A percentile compares a stretch with the other conserved stretches of the same genome.
Conservation (phyloP, 108 stramenopile species). For the Pseudonitzschia multistriata region DNA sequence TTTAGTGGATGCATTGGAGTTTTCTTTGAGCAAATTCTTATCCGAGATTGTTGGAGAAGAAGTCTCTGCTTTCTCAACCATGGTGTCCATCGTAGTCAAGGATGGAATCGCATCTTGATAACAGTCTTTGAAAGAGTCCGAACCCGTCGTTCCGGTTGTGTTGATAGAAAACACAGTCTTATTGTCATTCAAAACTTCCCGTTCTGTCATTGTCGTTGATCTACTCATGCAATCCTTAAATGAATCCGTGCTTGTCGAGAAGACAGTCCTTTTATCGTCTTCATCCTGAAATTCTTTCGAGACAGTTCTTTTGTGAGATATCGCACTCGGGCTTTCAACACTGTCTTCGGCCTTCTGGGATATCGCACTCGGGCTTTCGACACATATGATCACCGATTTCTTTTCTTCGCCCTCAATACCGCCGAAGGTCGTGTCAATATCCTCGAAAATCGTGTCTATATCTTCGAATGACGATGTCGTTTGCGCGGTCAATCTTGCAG, state of each 20-base stretch:
- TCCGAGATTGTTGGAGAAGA: not conserved
- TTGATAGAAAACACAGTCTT: not conserved
- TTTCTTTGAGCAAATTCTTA: not conserved
- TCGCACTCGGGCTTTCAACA: not conserved
- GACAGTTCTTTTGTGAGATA: too few relatives aligned
- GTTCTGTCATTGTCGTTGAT: too few relatives aligned
- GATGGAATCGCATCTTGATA: constrained; percentile 10
- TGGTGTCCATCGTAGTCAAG: not conserved
- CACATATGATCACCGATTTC: not conserved
- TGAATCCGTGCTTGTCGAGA: not conserved
- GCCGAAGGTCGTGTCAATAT: not conserved
- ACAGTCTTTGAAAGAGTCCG: not conserved
- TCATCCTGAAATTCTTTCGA: too few relatives aligned
- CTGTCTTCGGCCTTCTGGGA: not conserved
- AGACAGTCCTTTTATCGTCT: not conserved
- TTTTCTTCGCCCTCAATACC: too few relatives aligned
- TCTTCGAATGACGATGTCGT: not conserved
- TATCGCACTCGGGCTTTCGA: not conserved
- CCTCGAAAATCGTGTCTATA: not conserved
- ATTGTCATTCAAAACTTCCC: too few relatives aligned
- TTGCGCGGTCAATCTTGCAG: not conserved
- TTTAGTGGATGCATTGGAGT: not conserved
- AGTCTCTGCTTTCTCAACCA: not conserved
- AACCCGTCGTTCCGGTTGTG: not conserved
- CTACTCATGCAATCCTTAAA: constrained; percentile 16